Percentiles rank a stretch among this genome's conserved stretches.
Conservation (phyloP, 768 basidiomycete species). For the Boletus coccyginus region DNA sequence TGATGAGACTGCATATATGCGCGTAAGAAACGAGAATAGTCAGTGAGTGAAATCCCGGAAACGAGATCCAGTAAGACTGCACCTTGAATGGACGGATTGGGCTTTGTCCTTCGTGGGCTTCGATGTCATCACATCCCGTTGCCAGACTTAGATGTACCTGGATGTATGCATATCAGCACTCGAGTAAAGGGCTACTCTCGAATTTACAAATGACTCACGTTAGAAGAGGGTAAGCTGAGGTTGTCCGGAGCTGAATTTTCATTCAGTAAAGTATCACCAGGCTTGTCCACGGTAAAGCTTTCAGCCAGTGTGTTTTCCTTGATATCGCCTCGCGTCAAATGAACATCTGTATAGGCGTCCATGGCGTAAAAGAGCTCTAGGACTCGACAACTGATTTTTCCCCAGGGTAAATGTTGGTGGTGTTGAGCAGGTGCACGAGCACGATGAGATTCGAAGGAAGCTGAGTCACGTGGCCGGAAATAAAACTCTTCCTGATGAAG, state of each 20-base stretch:
- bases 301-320: not conserved
- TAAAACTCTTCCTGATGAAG: not conserved
- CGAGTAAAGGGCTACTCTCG: not conserved
- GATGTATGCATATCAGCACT: conserved; percentile 9
- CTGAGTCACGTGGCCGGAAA: conserved; percentile 16
- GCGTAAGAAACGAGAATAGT: conserved; percentile 1
- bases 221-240: not conserved
- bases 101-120: not conserved
- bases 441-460: not conserved
- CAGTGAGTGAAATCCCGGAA: not conserved
- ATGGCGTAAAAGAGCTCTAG: not conserved
- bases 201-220: conserved; percentile 4
- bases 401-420: not conserved
- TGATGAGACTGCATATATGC: conserved; percentile 22
- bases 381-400: not conserved
- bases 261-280: not conserved
- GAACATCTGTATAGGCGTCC: conserved; percentile 2
- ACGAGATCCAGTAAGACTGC: not conserved
- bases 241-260: not conserved
- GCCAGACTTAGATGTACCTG: conserved; percentile 4
- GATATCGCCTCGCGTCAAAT: not conserved
- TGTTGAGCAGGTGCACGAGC: not conserved
- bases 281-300: not conserved
- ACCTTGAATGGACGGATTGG: conserved; percentile 7
- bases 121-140: not conserved